These are phyloP conservation scores for Ophioceras dolichostomum DNA, from an alignment of 2,329 filamentous ascomycete species.

Conservation along the genomic window DNA sequence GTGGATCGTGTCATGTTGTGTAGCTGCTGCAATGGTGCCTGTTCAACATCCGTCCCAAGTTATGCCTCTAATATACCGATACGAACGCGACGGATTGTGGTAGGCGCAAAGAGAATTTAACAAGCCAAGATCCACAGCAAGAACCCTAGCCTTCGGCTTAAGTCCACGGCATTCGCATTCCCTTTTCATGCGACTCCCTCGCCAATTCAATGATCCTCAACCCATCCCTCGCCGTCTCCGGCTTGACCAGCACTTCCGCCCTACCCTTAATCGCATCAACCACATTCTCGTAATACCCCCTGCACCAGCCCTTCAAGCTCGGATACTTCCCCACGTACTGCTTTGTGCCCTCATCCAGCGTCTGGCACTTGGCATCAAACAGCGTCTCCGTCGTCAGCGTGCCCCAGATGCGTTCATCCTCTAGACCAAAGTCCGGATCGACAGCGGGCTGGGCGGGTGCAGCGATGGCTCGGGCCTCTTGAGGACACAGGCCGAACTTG, in stretches of 20 bases:
- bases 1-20: too few species aligned
- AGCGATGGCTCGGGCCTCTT: constrained; percentile 17
- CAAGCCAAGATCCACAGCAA: too few species aligned
- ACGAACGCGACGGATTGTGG: too few species aligned
- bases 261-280: constrained; percentile 24
- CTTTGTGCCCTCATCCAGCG: constrained; percentile 13
- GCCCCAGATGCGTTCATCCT: constrained; percentile 21
- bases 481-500: constrained; percentile 21
- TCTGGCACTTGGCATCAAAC: constrained; percentile 17
- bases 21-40: too few species aligned
- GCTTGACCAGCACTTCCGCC: constrained; percentile 22
- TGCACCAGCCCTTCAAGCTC: constrained; percentile 24
- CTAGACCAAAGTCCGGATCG: constrained; percentile 18
- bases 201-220: constrained; percentile 27
- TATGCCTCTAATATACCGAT: too few species aligned
- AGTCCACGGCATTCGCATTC: constrained; percentile 5
- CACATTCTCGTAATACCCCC: constrained; percentile 26
- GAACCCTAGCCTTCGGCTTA: constrained; percentile 19
- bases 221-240: constrained; percentile 22
- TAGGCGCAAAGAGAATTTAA: too few species aligned
- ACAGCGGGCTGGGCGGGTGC: constrained; percentile 6
- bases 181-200: constrained; percentile 15
- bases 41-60: too few species aligned
- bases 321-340: constrained; percentile 23
- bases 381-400: constrained; percentile 23